Percentiles rank a stretch among this genome's conserved stretches.
Conservation (phyloP, 305 asterid genomes). For the Withania somnifera region DNA sequence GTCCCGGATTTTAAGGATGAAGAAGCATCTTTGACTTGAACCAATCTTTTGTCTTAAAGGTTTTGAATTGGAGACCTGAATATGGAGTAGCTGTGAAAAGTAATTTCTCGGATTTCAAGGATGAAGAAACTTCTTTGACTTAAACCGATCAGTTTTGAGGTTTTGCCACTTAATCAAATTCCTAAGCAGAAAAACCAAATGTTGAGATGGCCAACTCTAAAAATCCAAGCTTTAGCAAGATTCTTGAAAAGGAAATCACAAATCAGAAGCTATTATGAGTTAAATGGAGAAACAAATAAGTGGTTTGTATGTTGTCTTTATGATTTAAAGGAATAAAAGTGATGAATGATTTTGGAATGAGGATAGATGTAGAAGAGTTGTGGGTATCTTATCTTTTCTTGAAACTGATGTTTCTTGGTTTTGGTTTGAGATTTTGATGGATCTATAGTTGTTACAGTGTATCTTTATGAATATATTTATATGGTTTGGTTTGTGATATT, state of each 20-base stretch:
- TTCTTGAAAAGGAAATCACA: neutral
- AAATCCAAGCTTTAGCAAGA: neutral
- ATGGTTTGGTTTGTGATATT: neutral
- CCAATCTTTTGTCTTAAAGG: neutral
- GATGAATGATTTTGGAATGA: neutral
- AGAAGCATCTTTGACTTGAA: neutral
- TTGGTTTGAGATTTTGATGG: conserved; percentile 17
- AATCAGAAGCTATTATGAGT: neutral
- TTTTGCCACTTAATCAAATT: no score
- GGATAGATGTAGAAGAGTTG: neutral
- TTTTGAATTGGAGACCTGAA: neutral
- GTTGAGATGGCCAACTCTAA: neutral
- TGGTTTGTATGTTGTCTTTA: neutral
- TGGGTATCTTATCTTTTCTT: neutral
- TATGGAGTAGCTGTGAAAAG: neutral
- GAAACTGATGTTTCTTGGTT: neutral
- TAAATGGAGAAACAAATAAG: no score
- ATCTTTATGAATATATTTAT: neutral
- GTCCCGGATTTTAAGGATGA: no score
- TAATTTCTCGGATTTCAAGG: no score
- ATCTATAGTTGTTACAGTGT: neutral
- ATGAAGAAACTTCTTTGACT: no score
- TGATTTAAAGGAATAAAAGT: neutral
- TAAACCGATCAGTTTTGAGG: no score
- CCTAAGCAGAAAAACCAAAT: neutral